Base-by-base conservation (phyloP, 2,329 filamentous ascomycete genomes). In the Sporothrix sp. region DNA sequence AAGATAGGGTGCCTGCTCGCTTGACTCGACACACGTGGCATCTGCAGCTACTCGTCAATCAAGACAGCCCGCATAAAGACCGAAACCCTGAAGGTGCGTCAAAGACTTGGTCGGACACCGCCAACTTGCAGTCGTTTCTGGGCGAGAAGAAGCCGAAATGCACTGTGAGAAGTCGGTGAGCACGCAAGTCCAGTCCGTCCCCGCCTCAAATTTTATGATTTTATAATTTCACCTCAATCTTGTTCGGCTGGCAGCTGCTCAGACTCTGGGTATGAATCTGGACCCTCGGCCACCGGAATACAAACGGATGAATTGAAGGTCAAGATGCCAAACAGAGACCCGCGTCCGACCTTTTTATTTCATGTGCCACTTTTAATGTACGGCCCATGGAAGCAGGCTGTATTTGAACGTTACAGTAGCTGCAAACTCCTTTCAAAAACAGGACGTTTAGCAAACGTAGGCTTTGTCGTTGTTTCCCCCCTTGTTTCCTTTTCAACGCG, bases 21-120 rank as follows among this genome's bases (percentile, higher is more conserved):
- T 70, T 69, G 73, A 77, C 73, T 76, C 73, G 73, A 72, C 71
- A 74, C 71, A 75, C 69, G 71, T 75, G 71, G 71, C 68, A 59
- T 42, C 48, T 50, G 54, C 53, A 57, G 51, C 40, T 48, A 54
- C 32, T 47, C 48, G 38, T 40, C 40, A 27, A 44, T 46, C 11
- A 27, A 42, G 11, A 30, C 25, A 23, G 1, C 10, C 20, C n/a
- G 14, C 23, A 16, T 3, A 18, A 23, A 18, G n/a, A 13, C 13
- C n/a, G n/a, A n/a, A n/a, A n/a, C n/a, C n/a, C n/a, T n/a, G n/a
- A 25, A 7, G 37, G 4, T 36, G 32, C 44, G 33, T 30, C 10
- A 52, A 37, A 47, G 44, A 45, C 16, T 16, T 14, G 23, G 20
- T 28, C 36, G 18, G 37, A 48, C 44, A 52, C 50, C 44, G 44